phyloP scores from a whole-genome alignment of 202 grass and related monocot genomes.

The Panicum hallii region DNA sequence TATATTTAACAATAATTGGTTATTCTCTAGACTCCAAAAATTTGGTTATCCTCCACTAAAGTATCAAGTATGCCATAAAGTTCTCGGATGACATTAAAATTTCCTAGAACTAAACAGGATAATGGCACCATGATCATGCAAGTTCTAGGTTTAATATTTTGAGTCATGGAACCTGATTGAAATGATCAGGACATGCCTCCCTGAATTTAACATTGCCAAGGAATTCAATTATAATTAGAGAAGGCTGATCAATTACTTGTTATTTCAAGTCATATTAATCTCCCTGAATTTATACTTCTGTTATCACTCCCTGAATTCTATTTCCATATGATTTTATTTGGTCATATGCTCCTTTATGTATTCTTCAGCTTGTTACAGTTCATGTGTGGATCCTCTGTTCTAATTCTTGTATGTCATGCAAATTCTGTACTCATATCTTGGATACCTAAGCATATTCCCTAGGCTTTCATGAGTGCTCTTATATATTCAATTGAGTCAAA shows the following conservation, averaged over 20 bases:
- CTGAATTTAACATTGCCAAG: too few relatives aligned
- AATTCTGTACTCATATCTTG: slow-evolving; percentile 18
- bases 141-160: too few relatives aligned
- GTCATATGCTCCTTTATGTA: neutral
- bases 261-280: neutral
- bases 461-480: neutral
- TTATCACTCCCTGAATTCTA: slow-evolving; percentile 4
- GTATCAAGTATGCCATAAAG: too few relatives aligned
- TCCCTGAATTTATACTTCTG: neutral
- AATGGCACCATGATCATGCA: too few relatives aligned
- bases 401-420: slow-evolving; percentile 3
- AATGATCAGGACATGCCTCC: too few relatives aligned
- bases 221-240: slow-evolving; percentile 22
- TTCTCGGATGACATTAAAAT: too few relatives aligned
- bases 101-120: too few relatives aligned
- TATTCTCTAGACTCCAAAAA: too few relatives aligned
- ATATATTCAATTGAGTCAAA: neutral
- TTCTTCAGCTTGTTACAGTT: neutral
- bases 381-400: neutral
- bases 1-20: too few relatives aligned
- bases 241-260: slow-evolving; percentile 3
- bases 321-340: slow-evolving; percentile 6
- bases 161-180: too few relatives aligned
- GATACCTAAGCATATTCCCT: neutral
- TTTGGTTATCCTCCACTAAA: too few relatives aligned